Conservation (phyloP, 2,329 filamentous ascomycete species). For the Aspergillus quadricinctus region DNA sequence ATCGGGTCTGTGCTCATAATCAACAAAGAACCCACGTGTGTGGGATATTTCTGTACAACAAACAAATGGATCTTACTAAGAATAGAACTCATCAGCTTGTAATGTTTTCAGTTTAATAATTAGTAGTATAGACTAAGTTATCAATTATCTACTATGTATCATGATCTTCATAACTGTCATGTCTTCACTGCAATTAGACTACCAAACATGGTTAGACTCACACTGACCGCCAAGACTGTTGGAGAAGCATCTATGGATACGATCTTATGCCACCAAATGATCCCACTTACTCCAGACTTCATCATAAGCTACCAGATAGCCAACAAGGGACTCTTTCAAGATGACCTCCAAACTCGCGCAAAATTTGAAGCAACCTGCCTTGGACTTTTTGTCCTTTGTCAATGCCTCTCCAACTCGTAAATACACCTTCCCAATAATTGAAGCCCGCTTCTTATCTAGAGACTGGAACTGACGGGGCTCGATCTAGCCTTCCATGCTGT, state of each 20-base stretch:
- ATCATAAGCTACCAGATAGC: conserved; percentile 7
- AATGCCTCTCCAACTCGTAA: conserved; percentile 90
- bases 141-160: neutral
- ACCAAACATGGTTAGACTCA: neutral
- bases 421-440: conserved; percentile 20
- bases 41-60: neutral
- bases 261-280: conserved; percentile 8
- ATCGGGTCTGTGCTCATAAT: neutral
- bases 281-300: conserved; percentile 2
- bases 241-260: conserved; percentile 1
- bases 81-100: neutral
- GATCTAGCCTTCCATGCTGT: conserved; percentile 86
- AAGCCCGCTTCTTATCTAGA: neutral
- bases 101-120: neutral
- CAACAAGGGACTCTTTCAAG: conserved; percentile 18
- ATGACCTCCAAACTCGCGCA: conserved; percentile 28
- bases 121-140: neutral
- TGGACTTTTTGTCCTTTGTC: conserved; percentile 89
- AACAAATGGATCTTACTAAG: neutral
- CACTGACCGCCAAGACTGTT: conserved; percentile 3
- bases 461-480: neutral
- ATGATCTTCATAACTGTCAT: neutral
- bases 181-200: neutral
- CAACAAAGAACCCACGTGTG: neutral
- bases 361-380: conserved; percentile 47